These are phyloP conservation scores for Cyberlindnera maclurae DNA, from an alignment of 805 yeast species.

Conservation along the genomic window DNA sequence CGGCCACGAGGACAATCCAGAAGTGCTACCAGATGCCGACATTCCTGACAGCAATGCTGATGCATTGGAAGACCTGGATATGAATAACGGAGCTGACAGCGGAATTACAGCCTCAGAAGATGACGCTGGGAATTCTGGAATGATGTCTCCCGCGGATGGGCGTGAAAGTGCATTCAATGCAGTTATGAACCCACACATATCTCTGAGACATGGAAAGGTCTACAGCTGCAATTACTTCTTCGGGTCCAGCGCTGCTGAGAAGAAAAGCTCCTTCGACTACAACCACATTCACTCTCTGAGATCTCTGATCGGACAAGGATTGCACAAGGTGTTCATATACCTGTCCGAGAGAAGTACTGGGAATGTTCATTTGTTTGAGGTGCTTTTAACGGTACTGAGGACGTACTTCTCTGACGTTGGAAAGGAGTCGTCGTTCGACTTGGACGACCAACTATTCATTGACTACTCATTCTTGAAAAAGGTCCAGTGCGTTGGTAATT, in stretches of 20 bases:
- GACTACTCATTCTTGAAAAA: constrained; percentile 50
- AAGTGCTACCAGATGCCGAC: neutral
- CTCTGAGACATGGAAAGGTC: constrained; percentile 52
- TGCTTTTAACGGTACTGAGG: constrained; percentile 54
- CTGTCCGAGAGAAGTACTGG: constrained; percentile 47
- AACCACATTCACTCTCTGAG: constrained; percentile 53
- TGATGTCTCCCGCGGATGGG: constrained; percentile 24
- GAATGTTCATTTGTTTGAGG: constrained; percentile 55
- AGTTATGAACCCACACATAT: constrained; percentile 45
- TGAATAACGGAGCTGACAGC: constrained; percentile 8
- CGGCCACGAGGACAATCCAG: constrained; percentile 21
- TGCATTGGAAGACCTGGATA: constrained; percentile 7
- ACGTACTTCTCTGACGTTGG: constrained; percentile 83
- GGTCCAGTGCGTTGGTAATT: constrained; percentile 56
- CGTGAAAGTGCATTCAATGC: constrained; percentile 31
- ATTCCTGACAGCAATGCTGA: neutral
- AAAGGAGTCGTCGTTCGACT: constrained; percentile 53
- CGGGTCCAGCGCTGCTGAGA: constrained; percentile 44
- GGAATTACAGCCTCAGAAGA: constrained; percentile 25
- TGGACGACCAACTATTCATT: constrained; percentile 45
- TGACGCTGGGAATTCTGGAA: constrained; percentile 28
- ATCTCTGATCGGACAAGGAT: constrained; percentile 48
- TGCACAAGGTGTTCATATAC: constrained; percentile 50
- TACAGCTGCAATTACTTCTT: constrained; percentile 62
- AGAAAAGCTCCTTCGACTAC: constrained; percentile 37